These are phyloP conservation scores for Aphanomyces cochlioides DNA, from an alignment of 352 stramenopile species.

Conservation along the genomic window DNA sequence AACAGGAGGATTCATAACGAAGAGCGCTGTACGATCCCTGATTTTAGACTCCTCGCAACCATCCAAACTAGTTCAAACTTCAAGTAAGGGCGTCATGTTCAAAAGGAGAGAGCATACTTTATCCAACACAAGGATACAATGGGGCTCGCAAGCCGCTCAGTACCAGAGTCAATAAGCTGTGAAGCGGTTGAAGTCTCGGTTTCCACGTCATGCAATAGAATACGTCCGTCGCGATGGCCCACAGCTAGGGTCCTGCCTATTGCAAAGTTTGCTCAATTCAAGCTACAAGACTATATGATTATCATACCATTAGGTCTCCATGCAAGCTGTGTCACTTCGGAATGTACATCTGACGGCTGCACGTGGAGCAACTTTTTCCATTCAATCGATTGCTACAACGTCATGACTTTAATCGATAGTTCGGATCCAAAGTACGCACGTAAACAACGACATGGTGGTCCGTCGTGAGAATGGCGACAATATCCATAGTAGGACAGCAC, in stretches of 20 bases:
- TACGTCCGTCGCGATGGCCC: slow-evolving; percentile 60
- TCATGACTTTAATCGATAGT: neutral
- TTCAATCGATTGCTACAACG: slow-evolving; percentile 55
- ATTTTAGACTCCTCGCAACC: neutral
- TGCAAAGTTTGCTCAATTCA: neutral
- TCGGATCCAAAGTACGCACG: slow-evolving; percentile 38
- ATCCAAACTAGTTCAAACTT: neutral
- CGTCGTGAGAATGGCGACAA: slow-evolving; percentile 61
- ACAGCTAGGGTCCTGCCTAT: slow-evolving; percentile 52
- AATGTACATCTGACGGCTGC: slow-evolving; percentile 53
- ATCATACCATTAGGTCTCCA: slow-evolving; percentile 56
- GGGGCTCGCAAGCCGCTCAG: neutral
- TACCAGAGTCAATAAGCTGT: neutral
- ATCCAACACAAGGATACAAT: slow-evolving; percentile 14
- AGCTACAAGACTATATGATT: neutral
- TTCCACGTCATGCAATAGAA: slow-evolving; percentile 68
- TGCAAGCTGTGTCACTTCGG: slow-evolving; percentile 49
- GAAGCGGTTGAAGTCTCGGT: slow-evolving; percentile 27
- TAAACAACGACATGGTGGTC: slow-evolving; percentile 70
- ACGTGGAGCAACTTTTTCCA: slow-evolving; percentile 74
- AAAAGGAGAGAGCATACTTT: slow-evolving; percentile 3
- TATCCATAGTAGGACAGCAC: slow-evolving; percentile 77
- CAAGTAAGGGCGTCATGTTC: neutral
- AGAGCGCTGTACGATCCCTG: slow-evolving; percentile 7
- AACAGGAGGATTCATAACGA: slow-evolving; percentile 22